Evolutionary conservation across 2,329 filamentous ascomycete species (phyloP).

Genomic region (Aspergillus sclerotialis): DNA sequence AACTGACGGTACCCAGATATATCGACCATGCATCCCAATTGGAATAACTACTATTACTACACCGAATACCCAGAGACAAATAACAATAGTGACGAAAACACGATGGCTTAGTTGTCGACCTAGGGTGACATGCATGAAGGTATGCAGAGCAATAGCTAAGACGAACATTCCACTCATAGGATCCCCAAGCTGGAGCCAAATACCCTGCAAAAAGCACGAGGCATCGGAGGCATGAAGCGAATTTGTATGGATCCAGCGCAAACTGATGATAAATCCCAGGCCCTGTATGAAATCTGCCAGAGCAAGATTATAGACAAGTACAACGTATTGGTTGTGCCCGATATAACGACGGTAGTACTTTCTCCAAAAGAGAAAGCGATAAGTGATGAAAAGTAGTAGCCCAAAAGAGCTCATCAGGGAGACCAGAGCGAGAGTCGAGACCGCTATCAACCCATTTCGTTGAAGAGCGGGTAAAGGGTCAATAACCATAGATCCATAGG

Average conservation of each 20-base stretch:
- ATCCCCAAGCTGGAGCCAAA: conserved; percentile 48
- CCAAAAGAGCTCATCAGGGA: conserved; percentile 39
- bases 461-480: conserved; percentile 28
- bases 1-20: conserved; percentile 43
- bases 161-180: conserved; percentile 48
- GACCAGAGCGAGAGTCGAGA: conserved; percentile 41
- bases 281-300: conserved; percentile 49
- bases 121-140: conserved; percentile 43
- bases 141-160: conserved; percentile 49
- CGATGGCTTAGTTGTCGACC: conserved; percentile 40
- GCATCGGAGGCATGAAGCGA: conserved; percentile 38
- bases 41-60: conserved; percentile 42
- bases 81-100: conserved; percentile 38
- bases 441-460: conserved; percentile 39
- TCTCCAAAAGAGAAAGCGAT: conserved; percentile 46
- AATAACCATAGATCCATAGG: conserved; percentile 14
- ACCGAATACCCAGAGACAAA: conserved; percentile 41
- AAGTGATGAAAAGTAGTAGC: conserved; percentile 44
- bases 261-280: conserved; percentile 43
- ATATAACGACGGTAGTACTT: conserved; percentile 43
- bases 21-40: conserved; percentile 33
- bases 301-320: conserved; percentile 48
- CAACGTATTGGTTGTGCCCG: conserved; percentile 49
- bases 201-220: conserved; percentile 45
- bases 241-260: conserved; percentile 40